Conservation (phyloP, 192 early-diverging fungal genomes). For the Radiomyces spectabilis region DNA sequence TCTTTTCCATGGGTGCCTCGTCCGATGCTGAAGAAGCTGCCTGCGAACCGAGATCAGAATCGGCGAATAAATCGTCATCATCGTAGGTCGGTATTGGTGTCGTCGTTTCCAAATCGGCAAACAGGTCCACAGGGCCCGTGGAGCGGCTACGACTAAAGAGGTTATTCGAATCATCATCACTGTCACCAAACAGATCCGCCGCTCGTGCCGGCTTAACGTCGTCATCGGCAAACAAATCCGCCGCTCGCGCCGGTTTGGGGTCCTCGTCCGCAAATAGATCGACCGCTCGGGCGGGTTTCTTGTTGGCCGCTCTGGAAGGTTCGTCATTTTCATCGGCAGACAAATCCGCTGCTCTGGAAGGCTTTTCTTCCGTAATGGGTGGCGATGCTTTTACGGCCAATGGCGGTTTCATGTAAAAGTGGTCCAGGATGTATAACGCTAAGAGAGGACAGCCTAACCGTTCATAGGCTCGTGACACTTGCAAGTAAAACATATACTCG, state of each 20-base stretch:
- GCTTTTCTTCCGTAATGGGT: neutral
- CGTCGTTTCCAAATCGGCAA: slow-evolving; percentile 16
- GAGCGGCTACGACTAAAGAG: too few relatives aligned
- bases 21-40: neutral
- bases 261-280: slow-evolving; percentile 3
- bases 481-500: slow-evolving; percentile 56
- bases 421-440: slow-evolving; percentile 63
- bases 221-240: slow-evolving; percentile 22
- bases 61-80: slow-evolving; percentile 18
- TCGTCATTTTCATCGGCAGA: slow-evolving; percentile 18
- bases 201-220: neutral
- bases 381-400: neutral
- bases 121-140: slow-evolving; percentile 19
- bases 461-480: slow-evolving; percentile 64
- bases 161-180: slow-evolving; percentile 11
- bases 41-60: neutral
- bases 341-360: slow-evolving; percentile 10
- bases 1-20: neutral
- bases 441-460: slow-evolving; percentile 70
- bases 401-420: slow-evolving; percentile 19
- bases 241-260: neutral
- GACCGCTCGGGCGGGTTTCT: neutral
- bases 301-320: neutral
- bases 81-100: too few relatives aligned
- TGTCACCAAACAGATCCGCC: slow-evolving; percentile 10